These are phyloP conservation scores for Cytidiella melzeri DNA, from an alignment of 768 basidiomycete species.

Conservation along the genomic window DNA sequence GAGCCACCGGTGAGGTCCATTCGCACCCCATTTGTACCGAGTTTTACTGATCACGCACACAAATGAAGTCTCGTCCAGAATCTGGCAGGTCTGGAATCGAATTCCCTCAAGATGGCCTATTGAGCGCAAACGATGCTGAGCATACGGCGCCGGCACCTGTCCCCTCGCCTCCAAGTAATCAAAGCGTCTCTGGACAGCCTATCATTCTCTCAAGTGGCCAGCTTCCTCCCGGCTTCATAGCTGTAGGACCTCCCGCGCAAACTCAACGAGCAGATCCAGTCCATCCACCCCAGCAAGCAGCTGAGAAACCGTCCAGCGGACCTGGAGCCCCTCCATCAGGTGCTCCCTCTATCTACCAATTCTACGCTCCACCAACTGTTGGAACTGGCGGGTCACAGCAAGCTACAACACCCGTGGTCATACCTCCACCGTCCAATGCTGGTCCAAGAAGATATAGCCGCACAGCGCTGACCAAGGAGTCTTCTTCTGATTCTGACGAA, in stretches of 20 bases:
- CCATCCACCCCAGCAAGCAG: conserved; percentile 8
- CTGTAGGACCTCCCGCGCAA: conserved; percentile 18
- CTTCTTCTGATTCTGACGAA: conserved; percentile 22
- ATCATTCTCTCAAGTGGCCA: conserved; percentile 13
- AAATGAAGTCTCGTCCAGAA: conserved; percentile 31
- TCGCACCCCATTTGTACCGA: background rate
- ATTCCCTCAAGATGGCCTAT: conserved; percentile 23
- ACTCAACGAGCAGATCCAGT: conserved; percentile 4
- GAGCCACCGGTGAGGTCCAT: conserved; percentile 22
- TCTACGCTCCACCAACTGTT: conserved; percentile 16
- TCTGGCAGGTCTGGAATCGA: conserved; percentile 29
- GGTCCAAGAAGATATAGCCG: conserved; percentile 11
- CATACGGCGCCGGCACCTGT: conserved; percentile 21
- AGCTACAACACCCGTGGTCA: conserved; percentile 6
- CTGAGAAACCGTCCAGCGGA: conserved; percentile 11
- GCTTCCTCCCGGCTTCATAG: conserved; percentile 34
- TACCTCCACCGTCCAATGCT: conserved; percentile 3
- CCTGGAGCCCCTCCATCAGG: conserved; percentile 30
- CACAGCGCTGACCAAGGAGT: conserved; percentile 6
- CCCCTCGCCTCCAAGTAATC: background rate
- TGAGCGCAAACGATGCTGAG: conserved; percentile 39
- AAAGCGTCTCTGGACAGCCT: conserved; percentile 4
- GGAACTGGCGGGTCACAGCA: conserved; percentile 14
- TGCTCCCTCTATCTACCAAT: conserved; percentile 22
- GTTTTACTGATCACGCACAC: background rate